Evolutionary conservation across 768 basidiomycete species (phyloP).

Genomic region (Rossbeevera mucosa): DNA sequence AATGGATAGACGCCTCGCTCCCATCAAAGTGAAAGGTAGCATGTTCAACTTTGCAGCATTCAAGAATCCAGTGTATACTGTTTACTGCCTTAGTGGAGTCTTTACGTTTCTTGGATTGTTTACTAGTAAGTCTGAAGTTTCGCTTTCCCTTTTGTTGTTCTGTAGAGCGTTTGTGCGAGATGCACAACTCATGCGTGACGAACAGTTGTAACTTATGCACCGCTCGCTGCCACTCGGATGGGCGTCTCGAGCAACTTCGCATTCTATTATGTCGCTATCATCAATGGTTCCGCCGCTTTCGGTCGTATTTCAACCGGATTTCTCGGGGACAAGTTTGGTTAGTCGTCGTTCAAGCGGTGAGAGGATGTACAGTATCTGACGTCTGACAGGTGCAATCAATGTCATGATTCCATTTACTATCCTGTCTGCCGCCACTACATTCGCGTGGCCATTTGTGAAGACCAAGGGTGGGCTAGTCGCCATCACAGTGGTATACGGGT

Average conservation of each 20-base stretch:
- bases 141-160: no score
- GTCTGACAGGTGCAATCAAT: no score
- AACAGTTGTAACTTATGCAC: slow-evolving; percentile 64
- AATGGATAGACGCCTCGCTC: slow-evolving; percentile 48
- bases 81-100: slow-evolving; percentile 56
- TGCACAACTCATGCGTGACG: no score
- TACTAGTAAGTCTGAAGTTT: slow-evolving; percentile 42
- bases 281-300: slow-evolving; percentile 60
- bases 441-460: no score
- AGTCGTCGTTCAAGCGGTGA: no score
- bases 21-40: slow-evolving; percentile 49
- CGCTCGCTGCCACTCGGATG: slow-evolving; percentile 47
- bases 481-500: slow-evolving; percentile 65
- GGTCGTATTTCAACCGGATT: slow-evolving; percentile 55
- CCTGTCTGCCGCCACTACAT: no score
- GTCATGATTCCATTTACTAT: slow-evolving; percentile 66
- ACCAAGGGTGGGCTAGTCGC: slow-evolving; percentile 43
- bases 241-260: slow-evolving; percentile 49
- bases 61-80: slow-evolving; percentile 41
- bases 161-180: no score
- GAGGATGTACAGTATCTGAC: no score
- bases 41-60: slow-evolving; percentile 53
- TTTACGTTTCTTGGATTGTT: slow-evolving; percentile 65
- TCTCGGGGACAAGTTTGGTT: slow-evolving; percentile 52
- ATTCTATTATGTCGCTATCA: slow-evolving; percentile 64